A percentile compares a stretch with the other conserved stretches of the same genome.
Conservation (phyloP, 148 eudicot genomes). For the Rhododendron griersonianum region DNA sequence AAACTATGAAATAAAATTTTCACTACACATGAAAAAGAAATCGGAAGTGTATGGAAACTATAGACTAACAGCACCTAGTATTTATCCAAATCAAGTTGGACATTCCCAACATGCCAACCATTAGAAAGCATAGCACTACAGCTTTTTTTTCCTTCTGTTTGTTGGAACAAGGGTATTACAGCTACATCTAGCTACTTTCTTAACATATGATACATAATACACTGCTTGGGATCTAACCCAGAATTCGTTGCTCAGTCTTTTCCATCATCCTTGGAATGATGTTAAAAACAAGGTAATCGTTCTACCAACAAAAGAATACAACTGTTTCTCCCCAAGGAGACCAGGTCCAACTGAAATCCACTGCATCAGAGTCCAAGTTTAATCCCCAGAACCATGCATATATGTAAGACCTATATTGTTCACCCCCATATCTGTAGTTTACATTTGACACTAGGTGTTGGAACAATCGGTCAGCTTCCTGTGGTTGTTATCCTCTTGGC, state of each 20-base stretch:
- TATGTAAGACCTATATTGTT: neutral
- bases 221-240: neutral
- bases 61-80: too few relatives aligned
- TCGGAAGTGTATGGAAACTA: neutral
- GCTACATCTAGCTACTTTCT: neutral
- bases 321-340: neutral
- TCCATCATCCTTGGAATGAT: neutral
- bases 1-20: neutral
- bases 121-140: neutral
- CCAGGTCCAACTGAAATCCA: neutral
- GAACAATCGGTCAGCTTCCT: constrained; percentile 6
- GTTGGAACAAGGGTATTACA: neutral
- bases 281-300: neutral
- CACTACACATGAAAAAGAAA: too few relatives aligned
- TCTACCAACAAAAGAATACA: neutral
- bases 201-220: neutral
- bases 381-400: neutral
- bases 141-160: neutral
- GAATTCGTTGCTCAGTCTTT: neutral
- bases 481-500: constrained; percentile 4
- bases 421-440: neutral
- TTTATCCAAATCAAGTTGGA: neutral
- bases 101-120: neutral
- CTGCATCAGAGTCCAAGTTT: neutral
- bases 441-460: neutral